Evolutionary conservation across 805 yeast genomes (phyloP).

Genomic region (Candida quercuum): DNA sequence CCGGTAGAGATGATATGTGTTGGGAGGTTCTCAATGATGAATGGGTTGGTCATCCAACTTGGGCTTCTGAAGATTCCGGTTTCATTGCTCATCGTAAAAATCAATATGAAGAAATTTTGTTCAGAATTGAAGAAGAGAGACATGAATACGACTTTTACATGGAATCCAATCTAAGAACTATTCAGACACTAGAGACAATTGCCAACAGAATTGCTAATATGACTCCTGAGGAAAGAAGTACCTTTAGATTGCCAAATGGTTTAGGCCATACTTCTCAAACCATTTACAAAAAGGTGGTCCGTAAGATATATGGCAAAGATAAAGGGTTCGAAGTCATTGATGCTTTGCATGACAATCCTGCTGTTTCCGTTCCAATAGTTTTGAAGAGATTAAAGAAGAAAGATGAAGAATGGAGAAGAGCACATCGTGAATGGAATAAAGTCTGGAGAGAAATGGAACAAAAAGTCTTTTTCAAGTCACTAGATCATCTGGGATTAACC

Average conservation of each 20-base stretch:
- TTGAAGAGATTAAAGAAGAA: conserved; percentile 91
- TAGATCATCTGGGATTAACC: conserved; percentile 93
- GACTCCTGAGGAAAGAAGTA: conserved; percentile 84
- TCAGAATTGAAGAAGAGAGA: conserved; percentile 95
- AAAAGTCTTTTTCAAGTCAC: conserved; percentile 85
- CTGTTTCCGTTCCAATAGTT: conserved; percentile 90
- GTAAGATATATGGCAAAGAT: conserved; percentile 90
- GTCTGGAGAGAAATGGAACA: conserved; percentile 99
- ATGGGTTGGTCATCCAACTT: conserved; percentile 99
- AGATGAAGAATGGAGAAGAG: conserved; percentile 98
- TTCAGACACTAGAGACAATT: conserved; percentile 91
- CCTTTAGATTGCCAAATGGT: conserved; percentile 86
- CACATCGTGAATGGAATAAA: conserved; percentile 98
- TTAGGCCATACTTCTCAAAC: conserved; percentile 88
- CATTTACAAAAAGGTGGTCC: conserved; percentile 87
- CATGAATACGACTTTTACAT: conserved; percentile 95
- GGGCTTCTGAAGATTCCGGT: conserved; percentile 99
- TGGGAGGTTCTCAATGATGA: conserved; percentile 98
- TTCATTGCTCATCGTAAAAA: conserved; percentile 98
- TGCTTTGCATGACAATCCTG: conserved; percentile 92
- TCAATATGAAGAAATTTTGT: conserved; percentile 93
- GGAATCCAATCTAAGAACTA: conserved; percentile 91
- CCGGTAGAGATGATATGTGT: conserved; percentile 98
- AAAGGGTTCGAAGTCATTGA: conserved; percentile 95
- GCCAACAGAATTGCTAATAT: conserved; percentile 91